These are phyloP conservation scores for Rhinocladiella mackenziei DNA, from an alignment of 2,329 filamentous ascomycete species.

Conservation along the genomic window DNA sequence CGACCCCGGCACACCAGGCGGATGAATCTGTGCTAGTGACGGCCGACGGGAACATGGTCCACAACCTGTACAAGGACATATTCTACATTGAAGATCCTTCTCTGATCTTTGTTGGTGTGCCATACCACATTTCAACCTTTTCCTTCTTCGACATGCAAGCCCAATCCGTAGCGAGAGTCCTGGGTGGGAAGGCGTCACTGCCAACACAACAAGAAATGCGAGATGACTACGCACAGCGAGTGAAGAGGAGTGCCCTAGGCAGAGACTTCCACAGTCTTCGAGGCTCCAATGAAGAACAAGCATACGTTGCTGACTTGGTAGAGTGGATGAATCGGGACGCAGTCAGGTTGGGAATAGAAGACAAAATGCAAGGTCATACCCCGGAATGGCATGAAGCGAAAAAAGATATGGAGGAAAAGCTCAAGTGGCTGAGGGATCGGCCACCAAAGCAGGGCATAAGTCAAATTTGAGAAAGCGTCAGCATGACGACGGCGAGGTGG, in stretches of 20 bases:
- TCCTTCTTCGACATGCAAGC: constrained; percentile 68
- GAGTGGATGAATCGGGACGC: constrained; percentile 35
- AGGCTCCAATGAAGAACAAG: constrained; percentile 33
- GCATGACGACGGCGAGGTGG: not conserved
- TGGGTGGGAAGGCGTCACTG: constrained; percentile 49
- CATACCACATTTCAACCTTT: constrained; percentile 64
- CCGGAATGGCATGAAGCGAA: constrained; percentile 18
- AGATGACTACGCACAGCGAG: constrained; percentile 32
- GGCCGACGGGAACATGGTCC: constrained; percentile 56
- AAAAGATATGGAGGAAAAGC: constrained; percentile 8
- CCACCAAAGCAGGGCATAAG: not conserved
- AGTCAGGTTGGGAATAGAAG: constrained; percentile 9
- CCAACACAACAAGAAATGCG: constrained; percentile 43
- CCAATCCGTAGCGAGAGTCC: constrained; percentile 55
- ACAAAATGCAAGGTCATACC: constrained; percentile 23
- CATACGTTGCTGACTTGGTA: constrained; percentile 35
- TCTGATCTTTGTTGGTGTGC: constrained; percentile 60
- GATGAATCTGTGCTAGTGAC: constrained; percentile 56
- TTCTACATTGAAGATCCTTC: constrained; percentile 67
- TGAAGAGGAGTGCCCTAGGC: constrained; percentile 33
- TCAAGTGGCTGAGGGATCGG: constrained; percentile 12
- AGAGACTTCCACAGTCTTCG: constrained; percentile 39
- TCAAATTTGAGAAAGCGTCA: not conserved
- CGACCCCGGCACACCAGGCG: constrained; percentile 44
- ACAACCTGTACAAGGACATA: constrained; percentile 67